phyloP scores from a whole-genome alignment of 2,329 filamentous ascomycete genomes.

The Clonostachys rhizophaga region DNA sequence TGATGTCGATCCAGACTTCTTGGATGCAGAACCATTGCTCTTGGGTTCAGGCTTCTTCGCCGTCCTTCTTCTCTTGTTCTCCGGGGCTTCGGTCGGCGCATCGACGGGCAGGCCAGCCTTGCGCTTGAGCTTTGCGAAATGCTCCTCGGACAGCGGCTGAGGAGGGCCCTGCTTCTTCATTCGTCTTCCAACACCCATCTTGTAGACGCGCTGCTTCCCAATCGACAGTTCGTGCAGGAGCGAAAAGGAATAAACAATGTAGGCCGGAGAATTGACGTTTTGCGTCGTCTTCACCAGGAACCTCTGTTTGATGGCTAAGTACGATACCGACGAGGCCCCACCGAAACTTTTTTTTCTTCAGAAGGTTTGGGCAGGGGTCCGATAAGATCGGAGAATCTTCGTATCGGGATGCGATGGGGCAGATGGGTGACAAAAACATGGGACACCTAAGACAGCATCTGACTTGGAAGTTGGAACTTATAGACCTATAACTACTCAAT shows the following conservation, averaged over 20 bases:
- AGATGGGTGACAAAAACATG: too few species aligned
- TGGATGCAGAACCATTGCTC: slow-evolving; percentile 21
- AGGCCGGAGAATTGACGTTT: background rate
- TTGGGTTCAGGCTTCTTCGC: slow-evolving; percentile 24
- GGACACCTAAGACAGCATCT: too few species aligned
- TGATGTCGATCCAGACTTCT: slow-evolving; percentile 18
- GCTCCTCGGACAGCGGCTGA: slow-evolving; percentile 73
- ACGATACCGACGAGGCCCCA: slow-evolving; percentile 13
- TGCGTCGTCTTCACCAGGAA: background rate
- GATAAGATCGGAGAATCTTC: slow-evolving; percentile 25
- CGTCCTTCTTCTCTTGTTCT: slow-evolving; percentile 51
- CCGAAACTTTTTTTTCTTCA: slow-evolving; percentile 30
- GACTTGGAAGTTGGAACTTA: too few species aligned
- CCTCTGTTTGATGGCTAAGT: too few species aligned
- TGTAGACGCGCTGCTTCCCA: slow-evolving; percentile 15
- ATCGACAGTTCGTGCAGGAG: background rate
- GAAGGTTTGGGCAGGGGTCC: slow-evolving; percentile 12
- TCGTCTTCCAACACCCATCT: slow-evolving; percentile 84
- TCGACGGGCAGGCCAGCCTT: slow-evolving; percentile 71
- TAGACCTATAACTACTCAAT: too few species aligned
- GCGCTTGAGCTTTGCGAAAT: slow-evolving; percentile 76
- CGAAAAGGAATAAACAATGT: background rate
- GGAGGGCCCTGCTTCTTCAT: slow-evolving; percentile 96
- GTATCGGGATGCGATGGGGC: slow-evolving; percentile 12
- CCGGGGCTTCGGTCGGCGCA: slow-evolving; percentile 43